These are phyloP conservation scores for Mesembryanthemum crystallinum DNA, from an alignment of 148 eudicot species.

Conservation along the genomic window DNA sequence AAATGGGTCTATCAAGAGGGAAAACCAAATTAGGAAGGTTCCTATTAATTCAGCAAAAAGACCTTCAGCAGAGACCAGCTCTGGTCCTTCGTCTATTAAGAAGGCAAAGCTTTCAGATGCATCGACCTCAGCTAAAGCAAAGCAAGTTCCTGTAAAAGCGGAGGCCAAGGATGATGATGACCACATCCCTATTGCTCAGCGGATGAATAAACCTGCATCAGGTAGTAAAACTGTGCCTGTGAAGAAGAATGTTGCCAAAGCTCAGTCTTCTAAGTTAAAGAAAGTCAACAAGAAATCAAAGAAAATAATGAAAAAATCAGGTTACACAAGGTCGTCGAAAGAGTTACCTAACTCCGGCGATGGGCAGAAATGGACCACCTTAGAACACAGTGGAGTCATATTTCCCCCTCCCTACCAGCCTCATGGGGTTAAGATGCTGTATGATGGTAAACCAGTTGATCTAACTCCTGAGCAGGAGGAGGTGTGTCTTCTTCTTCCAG, in stretches of 20 bases:
- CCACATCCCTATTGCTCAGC: constrained; percentile 64
- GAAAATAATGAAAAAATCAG: constrained; percentile 55
- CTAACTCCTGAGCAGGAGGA: constrained; percentile 96
- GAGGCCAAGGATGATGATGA: constrained; percentile 59
- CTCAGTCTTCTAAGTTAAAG: constrained; percentile 48
- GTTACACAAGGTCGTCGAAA: constrained; percentile 68
- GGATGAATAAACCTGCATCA: constrained; percentile 60
- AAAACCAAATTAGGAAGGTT: constrained; percentile 35
- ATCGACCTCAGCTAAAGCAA: constrained; percentile 42
- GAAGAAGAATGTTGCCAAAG: constrained; percentile 42
- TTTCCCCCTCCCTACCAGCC: constrained; percentile 93
- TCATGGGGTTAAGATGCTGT: constrained; percentile 85
- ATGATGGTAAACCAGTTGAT: constrained; percentile 74
- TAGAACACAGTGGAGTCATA: constrained; percentile 90
- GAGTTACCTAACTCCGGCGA: constrained; percentile 87
- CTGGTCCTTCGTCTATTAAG: constrained; percentile 55
- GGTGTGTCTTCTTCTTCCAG: constrained; percentile 41
- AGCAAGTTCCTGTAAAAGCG: constrained; percentile 47
- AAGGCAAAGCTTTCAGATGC: constrained; percentile 56
- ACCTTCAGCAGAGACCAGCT: constrained; percentile 40
- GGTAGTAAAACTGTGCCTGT: constrained; percentile 44
- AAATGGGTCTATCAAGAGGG: constrained; percentile 68
- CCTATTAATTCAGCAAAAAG: constrained; percentile 54
- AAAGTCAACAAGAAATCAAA: constrained; percentile 52
- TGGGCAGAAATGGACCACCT: constrained; percentile 94